Percentiles rank a stretch among this genome's conserved stretches.
Conservation (phyloP, 1,139 yeast species). For the Geotrichum reessii region DNA sequence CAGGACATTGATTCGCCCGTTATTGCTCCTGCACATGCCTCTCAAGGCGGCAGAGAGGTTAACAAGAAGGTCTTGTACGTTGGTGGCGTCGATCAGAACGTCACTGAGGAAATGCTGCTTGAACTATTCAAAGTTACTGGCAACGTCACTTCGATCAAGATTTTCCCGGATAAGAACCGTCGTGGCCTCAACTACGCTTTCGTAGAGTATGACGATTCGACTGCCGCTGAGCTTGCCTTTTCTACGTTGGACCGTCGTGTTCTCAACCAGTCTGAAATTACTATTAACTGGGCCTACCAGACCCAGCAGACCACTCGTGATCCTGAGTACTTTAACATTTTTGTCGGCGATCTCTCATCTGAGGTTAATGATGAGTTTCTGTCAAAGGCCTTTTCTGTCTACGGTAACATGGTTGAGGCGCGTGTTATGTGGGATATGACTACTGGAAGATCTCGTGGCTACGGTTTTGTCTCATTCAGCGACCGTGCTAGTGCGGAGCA, state of each 20-base stretch:
- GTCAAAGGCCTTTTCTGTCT: slow-evolving; percentile 52
- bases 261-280: slow-evolving; percentile 41
- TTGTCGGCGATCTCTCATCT: slow-evolving; percentile 80
- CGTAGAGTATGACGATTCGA: slow-evolving; percentile 60
- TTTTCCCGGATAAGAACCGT: slow-evolving; percentile 64
- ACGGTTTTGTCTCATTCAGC: slow-evolving; percentile 82
- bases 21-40: slow-evolving; percentile 56
- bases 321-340: slow-evolving; percentile 59
- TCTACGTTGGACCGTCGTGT: slow-evolving; percentile 52
- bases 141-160: slow-evolving; percentile 42
- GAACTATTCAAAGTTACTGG: slow-evolving; percentile 63
- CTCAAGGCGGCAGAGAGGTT: slow-evolving; percentile 75
- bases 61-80: slow-evolving; percentile 70
- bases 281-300: slow-evolving; percentile 80
- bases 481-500: slow-evolving; percentile 63
- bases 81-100: slow-evolving; percentile 63
- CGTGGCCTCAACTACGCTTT: slow-evolving; percentile 61
- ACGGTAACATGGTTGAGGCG: slow-evolving; percentile 66
- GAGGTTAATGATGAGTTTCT: slow-evolving; percentile 78
- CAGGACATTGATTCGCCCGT: not conserved
- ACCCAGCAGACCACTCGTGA: slow-evolving; percentile 53
- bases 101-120: slow-evolving; percentile 56
- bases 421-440: slow-evolving; percentile 98
- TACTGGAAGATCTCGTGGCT: slow-evolving; percentile 84
- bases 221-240: slow-evolving; percentile 59